Evolutionary conservation across 73 alveolate genomes (phyloP), one percentile per base, ranked within the genome.

Genomic region (Stentor coeruleus): DNA sequence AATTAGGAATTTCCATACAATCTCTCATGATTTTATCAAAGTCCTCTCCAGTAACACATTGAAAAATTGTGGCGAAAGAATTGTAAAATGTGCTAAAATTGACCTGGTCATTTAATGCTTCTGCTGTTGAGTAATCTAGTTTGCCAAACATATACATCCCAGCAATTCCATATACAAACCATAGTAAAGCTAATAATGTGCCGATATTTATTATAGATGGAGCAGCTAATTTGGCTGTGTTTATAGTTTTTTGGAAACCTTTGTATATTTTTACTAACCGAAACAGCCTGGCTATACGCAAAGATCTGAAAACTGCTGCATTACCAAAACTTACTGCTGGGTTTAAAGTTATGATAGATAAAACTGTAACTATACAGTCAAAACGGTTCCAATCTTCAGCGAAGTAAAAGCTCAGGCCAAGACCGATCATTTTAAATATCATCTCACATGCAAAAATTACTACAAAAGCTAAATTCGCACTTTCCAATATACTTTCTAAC

Each of bases 21-120:
- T 95, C 99, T 84, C 85, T 87, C 98, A 94, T 94, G 26, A 96
- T 84, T 59, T 83, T 82, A 74, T 93, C 91, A 98, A 98, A 96
- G 81, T 83, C 81, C 81, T 96, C 98, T 15, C 99, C 99, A 38
- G 98, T 96, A 14, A 81, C 49, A 35, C 88, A 87, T n/a, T 90
- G 73, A 85, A 91, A 88, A 31, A 92, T 87, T 11, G 84, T 41
- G 35, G 89, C 77, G 77, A 89, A 86, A 4, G 94, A 84, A 83
- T 84, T 41, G 86, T 91, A 85, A 82, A 91, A 91, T 84, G 81
- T 91, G 76, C 83, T 84, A 28, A 91, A 86, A 85, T 91, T 91
- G 75, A 82, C 84, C 77, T 79, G 83, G 40, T 77, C 88, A 80
- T 87, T 59, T 31, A 26, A 40, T 37, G 76, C 4, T 33, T 83